Evolutionary conservation across 305 asterid genomes (phyloP).

Genomic region (Salvia sclarea): DNA sequence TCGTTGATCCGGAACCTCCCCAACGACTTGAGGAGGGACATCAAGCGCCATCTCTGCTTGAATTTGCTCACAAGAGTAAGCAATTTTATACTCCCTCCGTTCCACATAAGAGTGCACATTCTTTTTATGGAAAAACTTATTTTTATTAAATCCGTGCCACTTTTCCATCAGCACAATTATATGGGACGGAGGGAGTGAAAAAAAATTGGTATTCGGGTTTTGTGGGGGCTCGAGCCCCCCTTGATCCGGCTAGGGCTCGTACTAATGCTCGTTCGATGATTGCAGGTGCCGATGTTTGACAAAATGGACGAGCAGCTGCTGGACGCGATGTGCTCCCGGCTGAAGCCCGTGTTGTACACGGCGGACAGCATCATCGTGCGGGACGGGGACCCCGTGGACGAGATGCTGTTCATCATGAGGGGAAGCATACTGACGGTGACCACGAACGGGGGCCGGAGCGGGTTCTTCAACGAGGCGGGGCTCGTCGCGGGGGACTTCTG

Average conservation of each 20-base stretch:
- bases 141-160: too few species aligned
- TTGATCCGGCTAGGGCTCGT: too few species aligned
- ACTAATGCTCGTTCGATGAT: too few species aligned
- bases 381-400: conserved; percentile 69
- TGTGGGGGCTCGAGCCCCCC: too few species aligned
- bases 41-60: conserved; percentile 73
- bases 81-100: too few species aligned
- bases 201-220: too few species aligned
- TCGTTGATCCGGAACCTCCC: conserved; percentile 61
- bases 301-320: conserved; percentile 61
- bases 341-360: conserved; percentile 58
- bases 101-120: too few species aligned
- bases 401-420: conserved; percentile 68
- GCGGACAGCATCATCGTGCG: conserved; percentile 51
- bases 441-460: conserved; percentile 63
- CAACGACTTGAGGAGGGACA: conserved; percentile 66
- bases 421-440: conserved; percentile 52
- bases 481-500: conserved; percentile 62
- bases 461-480: conserved; percentile 55
- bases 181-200: too few species aligned
- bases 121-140: too few species aligned
- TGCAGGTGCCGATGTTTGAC: conserved; percentile 60
- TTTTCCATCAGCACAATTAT: too few species aligned
- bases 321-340: conserved; percentile 53
- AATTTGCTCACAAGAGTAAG: conserved; percentile 55